Conservation (phyloP, 371 early-diverging fungal species). For the Synchytrium microbalum region DNA sequence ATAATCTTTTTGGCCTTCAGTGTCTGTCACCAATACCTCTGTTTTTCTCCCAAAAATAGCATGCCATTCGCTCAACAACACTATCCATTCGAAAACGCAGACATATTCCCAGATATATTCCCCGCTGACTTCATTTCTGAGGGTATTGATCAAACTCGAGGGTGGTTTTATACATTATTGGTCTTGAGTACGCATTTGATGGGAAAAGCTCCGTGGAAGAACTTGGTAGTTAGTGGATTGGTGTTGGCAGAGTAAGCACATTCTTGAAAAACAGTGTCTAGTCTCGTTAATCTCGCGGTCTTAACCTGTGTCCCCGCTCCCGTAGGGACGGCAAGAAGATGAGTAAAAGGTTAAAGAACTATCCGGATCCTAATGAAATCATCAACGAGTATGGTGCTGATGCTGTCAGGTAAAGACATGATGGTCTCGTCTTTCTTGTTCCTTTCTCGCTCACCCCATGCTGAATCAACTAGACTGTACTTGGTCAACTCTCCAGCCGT, state of each 20-base stretch:
- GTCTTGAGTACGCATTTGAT: slow-evolving; percentile 98
- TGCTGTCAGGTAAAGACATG: slow-evolving; percentile 59
- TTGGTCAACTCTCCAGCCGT: slow-evolving; percentile 99
- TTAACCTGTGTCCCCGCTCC: not conserved
- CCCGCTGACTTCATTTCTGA: slow-evolving; percentile 99
- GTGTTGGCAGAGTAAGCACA: slow-evolving; percentile 80
- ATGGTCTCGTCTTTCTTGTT: slow-evolving; percentile 6
- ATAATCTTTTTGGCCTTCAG: not conserved
- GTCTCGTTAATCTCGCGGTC: not conserved
- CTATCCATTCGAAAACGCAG: slow-evolving; percentile 97
- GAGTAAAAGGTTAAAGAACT: slow-evolving; percentile 99
- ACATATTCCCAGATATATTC: slow-evolving; percentile 79
- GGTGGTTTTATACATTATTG: slow-evolving; percentile 99
- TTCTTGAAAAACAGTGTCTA: slow-evolving; percentile 4
- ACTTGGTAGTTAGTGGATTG: slow-evolving; percentile 98
- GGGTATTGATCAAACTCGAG: slow-evolving; percentile 99
- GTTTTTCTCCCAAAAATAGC: slow-evolving; percentile 67
- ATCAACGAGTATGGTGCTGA: slow-evolving; percentile 97
- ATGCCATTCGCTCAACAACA: slow-evolving; percentile 99
- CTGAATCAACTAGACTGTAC: slow-evolving; percentile 56
- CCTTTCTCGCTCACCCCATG: not conserved
- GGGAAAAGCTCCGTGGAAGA: slow-evolving; percentile 97
- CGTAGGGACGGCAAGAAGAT: slow-evolving; percentile 98
- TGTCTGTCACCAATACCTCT: not conserved
- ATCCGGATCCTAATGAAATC: slow-evolving; percentile 92